Evolutionary conservation across 495 filamentous ascomycete species (phyloP), one percentile per base, ranked within the genome.

Genomic region (Penicillium chermesinum): DNA sequence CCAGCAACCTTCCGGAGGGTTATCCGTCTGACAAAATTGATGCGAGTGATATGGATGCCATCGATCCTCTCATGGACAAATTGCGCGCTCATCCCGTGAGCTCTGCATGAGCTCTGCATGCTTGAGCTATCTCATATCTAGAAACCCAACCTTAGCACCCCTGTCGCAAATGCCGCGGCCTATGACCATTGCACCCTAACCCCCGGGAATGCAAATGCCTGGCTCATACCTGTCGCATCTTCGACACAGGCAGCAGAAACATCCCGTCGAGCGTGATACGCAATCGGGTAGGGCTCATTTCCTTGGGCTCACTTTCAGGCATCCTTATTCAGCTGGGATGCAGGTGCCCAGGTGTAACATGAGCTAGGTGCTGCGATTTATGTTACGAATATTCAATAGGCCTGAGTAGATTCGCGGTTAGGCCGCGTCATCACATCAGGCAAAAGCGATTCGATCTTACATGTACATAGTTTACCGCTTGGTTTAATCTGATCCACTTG

Each of bases 1-100:
- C 87, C 61, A 83, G 86, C 59, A 67, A 70, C 19, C 66, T 89
- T 32, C 83, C 82, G 0, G 79, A 81, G 37, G 82, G 84, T 44
- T 67, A 89, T 51, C 62, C 65, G 8, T 74, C 71, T 44, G 76
- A 76, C 21, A 74, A 82, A 50, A 66, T 86, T 12, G 86, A 94
- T 65, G 85, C 89, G 2, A 69, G 64, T 15, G 83, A 97, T 61
- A 96, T 96, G 91, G 87, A 89, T 47, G 80, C 79, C 15, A 76
- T 95, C 30, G 86, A 96, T 72, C 66, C 59, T 18, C 61, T 95
- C 34, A 88, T 94, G 53, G 71, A 79, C 38, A 79, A 73, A 52
- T 59, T 94, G 61, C 82, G 78, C 58, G 73, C 80, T 40, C 74
- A 77, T 46, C 49, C 59, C 15, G 55, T 63, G 36, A 48, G 55